phyloP scores from a whole-genome alignment of 805 yeast genomes.

The Hanseniaspora clermontiae region DNA sequence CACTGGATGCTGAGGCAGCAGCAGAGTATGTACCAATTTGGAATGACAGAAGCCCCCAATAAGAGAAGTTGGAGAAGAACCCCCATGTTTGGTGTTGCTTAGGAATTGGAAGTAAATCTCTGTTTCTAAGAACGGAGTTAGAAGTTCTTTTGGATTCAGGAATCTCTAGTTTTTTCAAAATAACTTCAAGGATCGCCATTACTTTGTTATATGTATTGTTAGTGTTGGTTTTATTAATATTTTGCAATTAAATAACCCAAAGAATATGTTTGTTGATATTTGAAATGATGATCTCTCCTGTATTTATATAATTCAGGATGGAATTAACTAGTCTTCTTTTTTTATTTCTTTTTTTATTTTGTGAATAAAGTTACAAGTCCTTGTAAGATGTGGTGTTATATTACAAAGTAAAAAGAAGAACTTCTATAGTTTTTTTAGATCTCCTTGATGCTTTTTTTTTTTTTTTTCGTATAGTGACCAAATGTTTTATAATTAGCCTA shows the following conservation, averaged over 20 bases:
- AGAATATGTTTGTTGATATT: no score
- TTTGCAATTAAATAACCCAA: neutral
- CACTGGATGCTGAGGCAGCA: constrained; percentile 33
- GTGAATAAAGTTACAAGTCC: neutral
- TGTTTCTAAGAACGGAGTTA: constrained; percentile 25
- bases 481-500: no score
- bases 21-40: constrained; percentile 36
- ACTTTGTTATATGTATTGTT: no score
- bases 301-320: neutral
- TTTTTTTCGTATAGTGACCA: no score
- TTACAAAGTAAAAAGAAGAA: no score
- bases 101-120: constrained; percentile 26
- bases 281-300: neutral
- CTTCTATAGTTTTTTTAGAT: no score
- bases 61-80: constrained; percentile 31
- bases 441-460: no score
- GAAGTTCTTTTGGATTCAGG: constrained; percentile 26
- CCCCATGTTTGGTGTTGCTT: constrained; percentile 29
- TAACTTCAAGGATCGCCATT: neutral
- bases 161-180: constrained; percentile 22
- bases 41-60: constrained; percentile 36
- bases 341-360: no score
- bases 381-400: neutral
- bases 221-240: neutral
- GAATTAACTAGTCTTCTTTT: no score